These are phyloP conservation scores for Arthrobotrys sphaeroides DNA, from an alignment of 2,329 filamentous ascomycete genomes.

Conservation along the genomic window DNA sequence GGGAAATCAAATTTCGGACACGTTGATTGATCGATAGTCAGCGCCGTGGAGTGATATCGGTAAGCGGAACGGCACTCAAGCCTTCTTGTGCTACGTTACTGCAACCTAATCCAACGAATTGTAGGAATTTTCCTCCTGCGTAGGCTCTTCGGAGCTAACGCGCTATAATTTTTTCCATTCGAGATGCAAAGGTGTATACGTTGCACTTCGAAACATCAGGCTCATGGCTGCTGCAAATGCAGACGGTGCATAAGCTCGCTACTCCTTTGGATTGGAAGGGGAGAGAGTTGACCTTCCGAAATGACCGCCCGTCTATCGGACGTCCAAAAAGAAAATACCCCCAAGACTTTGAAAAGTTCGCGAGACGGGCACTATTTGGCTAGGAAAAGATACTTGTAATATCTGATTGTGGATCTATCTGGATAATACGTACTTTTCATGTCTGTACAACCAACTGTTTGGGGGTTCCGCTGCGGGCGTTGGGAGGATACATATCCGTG, in stretches of 20 bases:
- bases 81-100: conserved; percentile 35
- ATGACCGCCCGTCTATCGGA: background rate
- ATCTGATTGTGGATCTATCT: conserved; percentile 14
- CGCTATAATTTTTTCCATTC: conserved; percentile 3
- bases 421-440: background rate
- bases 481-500: conserved; percentile 2
- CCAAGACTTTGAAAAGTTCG: conserved; percentile 7
- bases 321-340: conserved; percentile 12
- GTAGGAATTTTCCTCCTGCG: background rate
- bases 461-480: background rate
- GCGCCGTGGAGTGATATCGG: conserved; percentile 11
- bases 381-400: conserved; percentile 1
- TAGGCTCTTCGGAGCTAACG: conserved; percentile 15
- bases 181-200: background rate
- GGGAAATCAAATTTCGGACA: conserved; percentile 12
- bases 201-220: conserved; percentile 1
- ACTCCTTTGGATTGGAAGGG: conserved; percentile 9
- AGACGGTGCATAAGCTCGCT: conserved; percentile 9
- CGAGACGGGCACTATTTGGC: background rate
- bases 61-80: conserved; percentile 14
- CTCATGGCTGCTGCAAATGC: conserved; percentile 5
- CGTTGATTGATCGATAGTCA: background rate
- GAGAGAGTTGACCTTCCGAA: conserved; percentile 38
- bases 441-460: conserved; percentile 22
- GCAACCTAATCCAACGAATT: background rate